These are phyloP conservation scores for Leucaena leucocephala DNA, from an alignment of 306 rosid species.

Conservation along the genomic window DNA sequence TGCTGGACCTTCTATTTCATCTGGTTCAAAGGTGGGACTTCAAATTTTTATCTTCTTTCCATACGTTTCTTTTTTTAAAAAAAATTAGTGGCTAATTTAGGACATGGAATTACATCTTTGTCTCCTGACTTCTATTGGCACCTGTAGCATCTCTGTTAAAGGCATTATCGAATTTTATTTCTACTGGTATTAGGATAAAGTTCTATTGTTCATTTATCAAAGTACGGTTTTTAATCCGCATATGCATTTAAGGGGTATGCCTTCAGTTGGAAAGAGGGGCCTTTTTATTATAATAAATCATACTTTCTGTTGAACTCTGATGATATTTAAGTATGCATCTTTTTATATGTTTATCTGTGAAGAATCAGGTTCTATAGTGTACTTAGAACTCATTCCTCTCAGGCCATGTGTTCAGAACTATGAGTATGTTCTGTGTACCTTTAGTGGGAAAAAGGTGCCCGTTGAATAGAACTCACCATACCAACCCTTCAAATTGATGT, in stretches of 20 bases:
- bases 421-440: background rate
- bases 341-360: background rate
- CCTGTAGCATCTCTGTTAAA: background rate
- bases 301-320: background rate
- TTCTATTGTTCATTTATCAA: background rate
- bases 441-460: no score
- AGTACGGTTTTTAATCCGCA: background rate
- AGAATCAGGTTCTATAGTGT: background rate
- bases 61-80: background rate
- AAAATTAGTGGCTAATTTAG: background rate
- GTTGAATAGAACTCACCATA: background rate
- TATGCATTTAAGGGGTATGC: background rate
- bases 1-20: constrained; percentile 70
- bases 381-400: background rate
- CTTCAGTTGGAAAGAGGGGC: background rate
- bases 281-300: constrained; percentile 1
- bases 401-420: background rate
- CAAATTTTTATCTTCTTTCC: background rate
- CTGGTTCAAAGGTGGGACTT: constrained; percentile 63
- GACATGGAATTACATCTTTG: background rate
- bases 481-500: background rate
- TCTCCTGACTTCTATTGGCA: background rate
- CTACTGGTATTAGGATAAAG: background rate
- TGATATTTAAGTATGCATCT: constrained; percentile 13
- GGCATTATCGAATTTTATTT: constrained; percentile 19